Base-by-base conservation (phyloP, 768 basidiomycete species). In the Lanmaoa pseudosensibilis region DNA sequence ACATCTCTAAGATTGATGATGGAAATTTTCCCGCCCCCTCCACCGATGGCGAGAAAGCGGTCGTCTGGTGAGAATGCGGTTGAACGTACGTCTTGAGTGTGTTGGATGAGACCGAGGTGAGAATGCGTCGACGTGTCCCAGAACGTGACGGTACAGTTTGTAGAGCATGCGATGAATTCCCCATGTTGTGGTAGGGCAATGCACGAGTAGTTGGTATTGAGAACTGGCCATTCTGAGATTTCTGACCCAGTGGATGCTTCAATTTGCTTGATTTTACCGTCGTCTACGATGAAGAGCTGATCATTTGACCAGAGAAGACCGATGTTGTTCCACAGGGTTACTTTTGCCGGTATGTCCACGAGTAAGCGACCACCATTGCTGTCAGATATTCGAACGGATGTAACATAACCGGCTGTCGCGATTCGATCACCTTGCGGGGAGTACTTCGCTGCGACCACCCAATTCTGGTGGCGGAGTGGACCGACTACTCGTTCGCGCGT, bases 251-350 rank as follows among this genome's bases (percentile, higher is more conserved):
- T n/a, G n/a, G n/a, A n/a, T n/a, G n/a, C n/a, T n/a, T n/a, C n/a
- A n/a, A n/a, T n/a, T n/a, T n/a, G n/a, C 25, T 52, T 45, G 23
- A 59, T 54, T 34, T 19, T n/a, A 12, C n/a, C 5, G 0, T 18
- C 5, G 7, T 48, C 34, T 11, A 47, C 6, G 23, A 58, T 36
- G 9, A 56, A 30, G n/a, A 60, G 30, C 9, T 56, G 45, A 7
- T 44, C 4, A 40, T 36, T 13, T 5, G 16, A 48, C 61, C 60
- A 60, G 11, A 52, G 15, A 6, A 64, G 52, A 25, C 55, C 46
- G 1, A 11, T 11, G 43, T 62, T 62, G 45, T 10, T 33, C 1
- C 0, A 4, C 1, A 27, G 32, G 18, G 19, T 21, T 1, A 55
- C 55, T 5, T 3, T 7, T 9, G 13, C n/a, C n/a, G n/a, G n/a